Evolutionary conservation across 768 basidiomycete species (phyloP).

Genomic region (Phaffia australis): DNA sequence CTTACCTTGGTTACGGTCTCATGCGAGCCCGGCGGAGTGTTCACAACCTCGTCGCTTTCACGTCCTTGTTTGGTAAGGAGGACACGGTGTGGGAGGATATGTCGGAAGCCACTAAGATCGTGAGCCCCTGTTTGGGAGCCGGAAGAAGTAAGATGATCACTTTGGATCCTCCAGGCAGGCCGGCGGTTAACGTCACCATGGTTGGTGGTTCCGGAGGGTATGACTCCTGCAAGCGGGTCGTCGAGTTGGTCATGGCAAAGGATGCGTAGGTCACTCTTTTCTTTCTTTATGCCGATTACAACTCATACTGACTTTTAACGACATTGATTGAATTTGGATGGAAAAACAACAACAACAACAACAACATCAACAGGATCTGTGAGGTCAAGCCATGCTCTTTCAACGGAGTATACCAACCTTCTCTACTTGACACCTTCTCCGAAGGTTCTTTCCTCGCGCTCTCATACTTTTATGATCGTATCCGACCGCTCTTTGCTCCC

Average conservation of each 20-base stretch:
- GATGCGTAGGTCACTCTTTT: conserved; percentile 56
- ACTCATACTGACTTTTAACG: background rate
- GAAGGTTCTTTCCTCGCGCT: conserved; percentile 76
- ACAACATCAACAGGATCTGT: conserved; percentile 49
- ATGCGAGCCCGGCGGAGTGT: conserved; percentile 77
- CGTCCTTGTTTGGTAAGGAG: conserved; percentile 43
- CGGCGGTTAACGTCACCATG: conserved; percentile 64
- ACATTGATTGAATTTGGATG: background rate
- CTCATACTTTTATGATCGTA: conserved; percentile 95
- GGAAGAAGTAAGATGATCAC: conserved; percentile 55
- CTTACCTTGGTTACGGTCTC: conserved; percentile 90
- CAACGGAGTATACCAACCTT: conserved; percentile 93
- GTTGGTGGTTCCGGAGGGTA: conserved; percentile 70
- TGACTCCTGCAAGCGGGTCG: conserved; percentile 69
- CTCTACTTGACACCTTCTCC: conserved; percentile 75
- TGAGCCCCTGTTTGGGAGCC: conserved; percentile 72
- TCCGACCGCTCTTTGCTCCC: conserved; percentile 57
- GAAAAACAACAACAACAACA: background rate
- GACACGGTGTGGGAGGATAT: conserved; percentile 39
- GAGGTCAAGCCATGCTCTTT: conserved; percentile 90
- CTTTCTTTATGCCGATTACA: background rate
- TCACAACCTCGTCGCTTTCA: conserved; percentile 83
- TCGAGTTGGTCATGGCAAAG: conserved; percentile 87
- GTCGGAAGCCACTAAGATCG: conserved; percentile 41
- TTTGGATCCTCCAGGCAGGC: conserved; percentile 46